These are phyloP conservation scores for Carex scoparia DNA, from an alignment of 176 grass and related monocot species.

Conservation along the genomic window DNA sequence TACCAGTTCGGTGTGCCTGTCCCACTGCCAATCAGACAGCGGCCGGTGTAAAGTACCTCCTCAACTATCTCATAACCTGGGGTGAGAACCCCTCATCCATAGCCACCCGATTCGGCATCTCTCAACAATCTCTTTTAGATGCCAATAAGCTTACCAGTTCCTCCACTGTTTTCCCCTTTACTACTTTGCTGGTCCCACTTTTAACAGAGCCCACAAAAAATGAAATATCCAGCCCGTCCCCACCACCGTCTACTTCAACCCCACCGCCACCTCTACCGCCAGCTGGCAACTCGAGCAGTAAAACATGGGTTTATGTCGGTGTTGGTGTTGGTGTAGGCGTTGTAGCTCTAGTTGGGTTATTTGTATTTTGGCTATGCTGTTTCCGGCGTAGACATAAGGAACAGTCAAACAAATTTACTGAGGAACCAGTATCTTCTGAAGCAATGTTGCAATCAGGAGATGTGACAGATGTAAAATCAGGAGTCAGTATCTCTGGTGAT, in stretches of 20 bases:
- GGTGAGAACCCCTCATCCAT: conserved; percentile 30
- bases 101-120: conserved; percentile 40
- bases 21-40: conserved; percentile 45
- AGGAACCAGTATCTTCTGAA: conserved; percentile 26
- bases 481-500: conserved; percentile 26
- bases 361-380: conserved; percentile 18
- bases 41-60: conserved; percentile 37
- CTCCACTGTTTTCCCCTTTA: conserved; percentile 57
- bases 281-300: background rate
- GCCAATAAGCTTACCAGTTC: conserved; percentile 40
- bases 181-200: conserved; percentile 68
- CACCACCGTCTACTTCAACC: conserved; percentile 27
- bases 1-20: conserved; percentile 78
- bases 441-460: conserved; percentile 18
- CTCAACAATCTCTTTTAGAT: conserved; percentile 20
- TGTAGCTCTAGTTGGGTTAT: conserved; percentile 24
- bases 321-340: conserved; percentile 42
- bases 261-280: background rate
- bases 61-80: conserved; percentile 55
- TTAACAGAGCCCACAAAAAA: conserved; percentile 42
- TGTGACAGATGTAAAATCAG: background rate
- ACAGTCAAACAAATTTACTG: background rate
- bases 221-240: conserved; percentile 31
- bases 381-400: background rate
- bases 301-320: conserved; percentile 39